Conservation (phyloP, 2,329 filamentous ascomycete species). For the Aspergillus sergii region DNA sequence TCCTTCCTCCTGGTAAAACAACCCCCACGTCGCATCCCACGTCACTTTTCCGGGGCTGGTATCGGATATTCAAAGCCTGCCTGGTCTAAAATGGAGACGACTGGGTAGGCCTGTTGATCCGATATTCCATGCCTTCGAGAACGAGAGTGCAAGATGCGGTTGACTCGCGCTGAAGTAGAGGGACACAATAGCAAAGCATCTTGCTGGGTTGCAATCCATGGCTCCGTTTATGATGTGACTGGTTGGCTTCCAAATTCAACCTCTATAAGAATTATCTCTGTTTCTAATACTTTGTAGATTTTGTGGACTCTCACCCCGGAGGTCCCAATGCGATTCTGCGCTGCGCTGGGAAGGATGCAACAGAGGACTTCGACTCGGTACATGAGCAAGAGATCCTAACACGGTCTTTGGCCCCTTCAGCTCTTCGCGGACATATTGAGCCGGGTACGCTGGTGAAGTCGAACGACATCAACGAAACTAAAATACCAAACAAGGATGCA, state of each 20-base stretch:
- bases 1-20: constrained; percentile 12
- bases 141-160: constrained; percentile 24
- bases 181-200: constrained; percentile 52
- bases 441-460: constrained; percentile 6
- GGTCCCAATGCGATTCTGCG: constrained; percentile 37
- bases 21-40: constrained; percentile 6
- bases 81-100: neutral
- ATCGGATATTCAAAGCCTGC: neutral
- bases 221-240: constrained; percentile 55
- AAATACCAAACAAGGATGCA: neutral
- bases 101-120: too few species aligned
- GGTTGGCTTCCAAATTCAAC: constrained; percentile 19
- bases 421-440: constrained; percentile 31
- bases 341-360: constrained; percentile 39
- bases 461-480: neutral
- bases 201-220: constrained; percentile 56
- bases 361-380: constrained; percentile 38
- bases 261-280: neutral
- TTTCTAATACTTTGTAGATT: constrained; percentile 25
- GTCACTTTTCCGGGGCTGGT: neutral
- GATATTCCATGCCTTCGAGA: neutral
- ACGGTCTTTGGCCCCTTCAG: constrained; percentile 28
- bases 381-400: constrained; percentile 34
- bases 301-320: constrained; percentile 37
- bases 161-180: constrained; percentile 54